A percentile compares a stretch with the other conserved stretches of the same genome.
Conservation (phyloP, 805 yeast genomes). For the Ogataea haglerorum region DNA sequence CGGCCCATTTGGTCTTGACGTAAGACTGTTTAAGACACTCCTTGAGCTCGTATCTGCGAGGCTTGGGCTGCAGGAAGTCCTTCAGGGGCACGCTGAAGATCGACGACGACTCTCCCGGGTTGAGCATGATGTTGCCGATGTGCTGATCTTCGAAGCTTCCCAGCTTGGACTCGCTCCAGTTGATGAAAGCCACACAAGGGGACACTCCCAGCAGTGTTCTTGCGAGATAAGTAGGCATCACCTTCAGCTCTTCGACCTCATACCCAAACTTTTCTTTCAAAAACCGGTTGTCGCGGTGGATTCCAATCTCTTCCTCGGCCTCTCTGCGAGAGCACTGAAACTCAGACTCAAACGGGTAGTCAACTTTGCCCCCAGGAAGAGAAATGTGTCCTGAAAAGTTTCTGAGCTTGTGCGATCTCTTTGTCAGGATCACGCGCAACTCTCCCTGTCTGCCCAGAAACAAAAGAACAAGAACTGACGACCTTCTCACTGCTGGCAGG, state of each 20-base stretch:
- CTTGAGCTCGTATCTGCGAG: conserved; percentile 24
- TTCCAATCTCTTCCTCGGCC: conserved; percentile 83
- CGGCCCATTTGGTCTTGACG: conserved; percentile 61
- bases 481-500: conserved; percentile 64
- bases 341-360: conserved; percentile 58
- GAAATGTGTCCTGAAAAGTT: conserved; percentile 89
- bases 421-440: conserved; percentile 72
- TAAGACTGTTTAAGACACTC: conserved; percentile 35
- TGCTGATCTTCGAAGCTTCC: conserved; percentile 29
- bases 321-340: conserved; percentile 79
- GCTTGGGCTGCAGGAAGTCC: conserved; percentile 47
- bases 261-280: conserved; percentile 48
- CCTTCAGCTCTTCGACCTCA: conserved; percentile 54
- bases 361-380: conserved; percentile 93
- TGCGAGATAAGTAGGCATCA: conserved; percentile 76
- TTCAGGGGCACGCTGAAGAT: conserved; percentile 67
- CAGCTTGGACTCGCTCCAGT: conserved; percentile 33
- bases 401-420: conserved; percentile 64
- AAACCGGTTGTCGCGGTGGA: conserved; percentile 45
- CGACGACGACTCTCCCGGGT: conserved; percentile 75
- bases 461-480: conserved; percentile 74
- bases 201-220: conserved; percentile 79
- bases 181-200: conserved; percentile 71
- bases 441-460: conserved; percentile 74
- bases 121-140: conserved; percentile 41